Percentiles rank a stretch among this genome's conserved stretches.
phyloP scores from a whole-genome alignment of 768 basidiomycete genomes.

The Multifurca ochricompacta region DNA sequence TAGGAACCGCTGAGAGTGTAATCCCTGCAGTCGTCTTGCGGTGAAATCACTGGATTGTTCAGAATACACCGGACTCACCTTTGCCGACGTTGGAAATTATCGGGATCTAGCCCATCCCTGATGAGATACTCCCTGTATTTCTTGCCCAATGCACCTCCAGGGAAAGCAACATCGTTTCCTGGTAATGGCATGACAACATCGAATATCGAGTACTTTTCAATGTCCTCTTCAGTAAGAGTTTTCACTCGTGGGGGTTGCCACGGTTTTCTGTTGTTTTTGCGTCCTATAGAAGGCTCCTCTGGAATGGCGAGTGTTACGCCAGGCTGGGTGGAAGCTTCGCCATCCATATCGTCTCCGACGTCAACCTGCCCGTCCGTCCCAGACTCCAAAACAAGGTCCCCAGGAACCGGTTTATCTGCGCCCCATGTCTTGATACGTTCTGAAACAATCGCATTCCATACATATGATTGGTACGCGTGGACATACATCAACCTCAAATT shows the following conservation, averaged over 20 bases:
- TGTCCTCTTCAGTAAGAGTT: slow-evolving; percentile 67
- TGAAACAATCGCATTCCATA: slow-evolving; percentile 97
- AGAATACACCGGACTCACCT: slow-evolving; percentile 43
- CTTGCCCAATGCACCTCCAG: slow-evolving; percentile 81
- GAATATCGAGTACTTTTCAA: slow-evolving; percentile 78
- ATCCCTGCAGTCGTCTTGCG: slow-evolving; percentile 45
- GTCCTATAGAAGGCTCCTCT: slow-evolving; percentile 10
- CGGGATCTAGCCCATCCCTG: slow-evolving; percentile 83
- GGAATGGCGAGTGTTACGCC: background rate
- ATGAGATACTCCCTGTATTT: slow-evolving; percentile 74
- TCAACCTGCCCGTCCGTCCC: slow-evolving; percentile 24
- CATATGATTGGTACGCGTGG: slow-evolving; percentile 96
- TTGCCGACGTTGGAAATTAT: slow-evolving; percentile 85
- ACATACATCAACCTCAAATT: slow-evolving; percentile 97
- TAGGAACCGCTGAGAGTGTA: slow-evolving; percentile 92
- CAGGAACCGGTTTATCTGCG: slow-evolving; percentile 62
- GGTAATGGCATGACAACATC: slow-evolving; percentile 98
- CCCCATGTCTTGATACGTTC: slow-evolving; percentile 83
- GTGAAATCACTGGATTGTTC: background rate
- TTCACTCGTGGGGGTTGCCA: slow-evolving; percentile 68
- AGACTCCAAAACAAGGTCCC: slow-evolving; percentile 82
- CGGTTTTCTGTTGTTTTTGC: slow-evolving; percentile 35
- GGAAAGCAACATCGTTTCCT: slow-evolving; percentile 90
- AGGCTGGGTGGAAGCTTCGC: slow-evolving; percentile 28
- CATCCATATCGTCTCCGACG: slow-evolving; percentile 28